Evolutionary conservation across 2,329 filamentous ascomycete genomes (phyloP), one percentile per base, ranked within the genome.

Genomic region (Pyricularia grisea): DNA sequence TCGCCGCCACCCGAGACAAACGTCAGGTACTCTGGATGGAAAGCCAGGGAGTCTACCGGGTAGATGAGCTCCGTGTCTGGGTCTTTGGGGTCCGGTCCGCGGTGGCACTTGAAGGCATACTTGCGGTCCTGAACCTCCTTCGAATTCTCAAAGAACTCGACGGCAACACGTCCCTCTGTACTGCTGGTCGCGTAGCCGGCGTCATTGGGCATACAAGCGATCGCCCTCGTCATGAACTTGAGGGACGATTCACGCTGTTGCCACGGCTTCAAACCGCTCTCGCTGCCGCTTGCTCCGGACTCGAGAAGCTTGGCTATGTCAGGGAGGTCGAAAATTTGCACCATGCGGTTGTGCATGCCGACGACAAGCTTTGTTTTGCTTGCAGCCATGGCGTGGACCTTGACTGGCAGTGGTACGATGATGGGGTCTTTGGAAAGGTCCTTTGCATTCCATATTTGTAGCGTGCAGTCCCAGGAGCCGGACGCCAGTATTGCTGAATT

Each of bases 81-180:
- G 11, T 85, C 84, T 60, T 89, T 85, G 1, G 87, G 80, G 11
- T 83, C 84, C 1, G 88, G 85, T 78, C 97, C 92, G 4, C 95
- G 88, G 80, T 99, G 95, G 80, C 95, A 99, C 80, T 99, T 99
- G 87, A 99, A 99, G 17, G 95, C 95, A 78, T 98, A 99, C 79
- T 97, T 98, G 73, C 94, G 88, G 58, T 92, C 90, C 81, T 98
- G 94, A 4, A 92, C 94, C 78, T 94, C 92, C 61, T 88, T 83
- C 5, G 89, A 92, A 20, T 95, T 92, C 76, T 98, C 95, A 77
- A 99, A 98, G 92, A 94, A 98, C 79, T 99, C 95, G 0, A 99
- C 95, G 0, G 94, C 94, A 1, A 99, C 93, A 74, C 95, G 89
- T 4, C 95, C 95, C 77, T 99, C 95, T 75, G 99, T 99, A 75